Evolutionary conservation across 2,329 filamentous ascomycete genomes (phyloP), one percentile per base, ranked within the genome.

Genomic region (Magnaporthiopsis rhizophila): DNA sequence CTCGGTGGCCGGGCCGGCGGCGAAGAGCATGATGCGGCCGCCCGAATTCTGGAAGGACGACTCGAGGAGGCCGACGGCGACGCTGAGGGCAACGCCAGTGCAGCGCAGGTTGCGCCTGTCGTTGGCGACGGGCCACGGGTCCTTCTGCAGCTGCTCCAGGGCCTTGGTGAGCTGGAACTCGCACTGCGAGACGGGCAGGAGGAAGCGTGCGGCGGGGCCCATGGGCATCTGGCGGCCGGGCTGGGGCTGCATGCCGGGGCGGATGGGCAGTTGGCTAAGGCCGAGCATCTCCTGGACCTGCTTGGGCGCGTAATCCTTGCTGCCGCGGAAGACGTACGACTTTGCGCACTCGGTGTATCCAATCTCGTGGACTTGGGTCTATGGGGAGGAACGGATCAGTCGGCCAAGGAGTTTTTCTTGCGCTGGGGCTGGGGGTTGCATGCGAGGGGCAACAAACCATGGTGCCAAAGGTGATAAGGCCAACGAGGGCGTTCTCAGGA

Each of bases 201-300:
- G 83, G 81, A 99, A 99, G 68, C 95, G 86, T 34, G 93, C 88
- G 59, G 92, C 91, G 62, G 93, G 89, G 58, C 92, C 91, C 76
- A 91, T 87, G 13, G 89, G 86, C 69, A 89, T 84, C 69, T 87
- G 84, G 57, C 91, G 87, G 67, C 91, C 91, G 60, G 90, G 88
- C 67, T 87, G 86, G 68, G 88, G 87, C 65, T 86, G 86, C 77
- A 90, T 86, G 64, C 86, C 87, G 30, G 92, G 92, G 68, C 95
- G 87, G 68, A 92, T 76, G 50, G 87, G 86, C 30, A 90, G 82
- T 26, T 89, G 85, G 61, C 88, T 82, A 64, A 97, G 83, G 34
- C 93, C 95, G 62, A 99, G 88, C 95, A 99, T 99, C 74, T 99
- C 95, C 77, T 98, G 94, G n/a, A 99, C 92, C 75, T 98, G 93